phyloP scores from a whole-genome alignment of 2,329 filamentous ascomycete species.

The Neonectria coccinea region DNA sequence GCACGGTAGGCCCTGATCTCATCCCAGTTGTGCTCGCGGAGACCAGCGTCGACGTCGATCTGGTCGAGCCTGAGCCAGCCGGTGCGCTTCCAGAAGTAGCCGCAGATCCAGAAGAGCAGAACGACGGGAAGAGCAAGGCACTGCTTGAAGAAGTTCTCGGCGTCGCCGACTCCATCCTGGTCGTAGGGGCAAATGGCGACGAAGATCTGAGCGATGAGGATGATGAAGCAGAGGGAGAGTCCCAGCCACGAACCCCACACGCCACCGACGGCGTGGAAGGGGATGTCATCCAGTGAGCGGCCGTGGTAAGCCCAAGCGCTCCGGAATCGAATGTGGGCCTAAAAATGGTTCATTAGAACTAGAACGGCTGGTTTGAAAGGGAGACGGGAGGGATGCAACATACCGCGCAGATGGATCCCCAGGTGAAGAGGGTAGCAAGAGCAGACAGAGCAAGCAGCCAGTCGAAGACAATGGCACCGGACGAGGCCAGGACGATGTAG shows the following conservation, averaged over 20 bases:
- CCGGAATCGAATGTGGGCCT: slow-evolving; percentile 73
- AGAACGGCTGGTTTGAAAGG: not conserved
- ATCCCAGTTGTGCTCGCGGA: slow-evolving; percentile 74
- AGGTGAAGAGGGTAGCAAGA: slow-evolving; percentile 72
- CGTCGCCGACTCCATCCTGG: slow-evolving; percentile 50
- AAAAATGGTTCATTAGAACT: not conserved
- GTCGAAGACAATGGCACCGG: slow-evolving; percentile 66
- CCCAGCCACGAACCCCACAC: slow-evolving; percentile 73
- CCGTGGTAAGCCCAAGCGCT: slow-evolving; percentile 68
- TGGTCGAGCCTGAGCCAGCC: slow-evolving; percentile 69
- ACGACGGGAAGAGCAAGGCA: slow-evolving; percentile 67
- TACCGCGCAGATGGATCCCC: slow-evolving; percentile 73
- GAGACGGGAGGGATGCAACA: slow-evolving; percentile 11
- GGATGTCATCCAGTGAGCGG: slow-evolving; percentile 72
- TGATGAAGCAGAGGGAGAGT: slow-evolving; percentile 65
- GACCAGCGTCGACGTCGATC: slow-evolving; percentile 76
- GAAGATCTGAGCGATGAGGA: slow-evolving; percentile 65
- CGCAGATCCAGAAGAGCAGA: slow-evolving; percentile 64
- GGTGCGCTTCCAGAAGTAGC: slow-evolving; percentile 73
- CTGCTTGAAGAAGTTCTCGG: slow-evolving; percentile 64
- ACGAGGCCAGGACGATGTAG: slow-evolving; percentile 58
- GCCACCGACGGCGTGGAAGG: slow-evolving; percentile 71
- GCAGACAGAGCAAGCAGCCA: slow-evolving; percentile 75
- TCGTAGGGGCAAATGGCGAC: slow-evolving; percentile 57
- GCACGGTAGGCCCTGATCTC: slow-evolving; percentile 66